Percentiles rank a stretch among this genome's conserved stretches.
These are phyloP conservation scores for Phytophthora tubulina DNA, from an alignment of 352 stramenopile species.

Conservation along the genomic window DNA sequence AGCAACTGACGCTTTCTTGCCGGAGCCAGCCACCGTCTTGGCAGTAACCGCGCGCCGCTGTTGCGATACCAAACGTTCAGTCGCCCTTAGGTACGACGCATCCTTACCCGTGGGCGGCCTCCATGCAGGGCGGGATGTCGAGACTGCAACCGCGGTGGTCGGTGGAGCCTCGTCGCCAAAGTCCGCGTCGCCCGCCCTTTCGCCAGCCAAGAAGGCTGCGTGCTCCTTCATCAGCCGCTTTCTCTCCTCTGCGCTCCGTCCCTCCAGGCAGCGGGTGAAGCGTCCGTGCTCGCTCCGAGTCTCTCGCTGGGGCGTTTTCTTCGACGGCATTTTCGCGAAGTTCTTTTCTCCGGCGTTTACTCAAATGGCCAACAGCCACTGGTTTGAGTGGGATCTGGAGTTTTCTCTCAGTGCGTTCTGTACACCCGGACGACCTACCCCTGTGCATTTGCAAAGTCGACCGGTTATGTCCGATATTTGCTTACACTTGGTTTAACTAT, in stretches of 20 bases:
- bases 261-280: neutral
- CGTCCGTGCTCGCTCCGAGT: slow-evolving; percentile 5
- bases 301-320: neutral
- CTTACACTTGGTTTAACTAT: neutral
- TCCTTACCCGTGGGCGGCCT: neutral
- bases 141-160: too few species aligned
- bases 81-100: neutral
- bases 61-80: too few species aligned
- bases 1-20: neutral
- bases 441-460: neutral
- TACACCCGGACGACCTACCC: neutral
- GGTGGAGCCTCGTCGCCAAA: neutral
- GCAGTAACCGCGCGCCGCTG: neutral
- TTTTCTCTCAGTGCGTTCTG: neutral
- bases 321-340: neutral
- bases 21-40: neutral
- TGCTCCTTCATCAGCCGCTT: slow-evolving; percentile 2
- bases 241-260: neutral
- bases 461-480: neutral
- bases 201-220: neutral
- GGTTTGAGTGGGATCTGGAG: neutral
- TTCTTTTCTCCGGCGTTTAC: neutral
- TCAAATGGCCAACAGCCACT: neutral
- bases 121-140: neutral
- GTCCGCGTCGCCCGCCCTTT: neutral